Evolutionary conservation across 179 eudicot species (phyloP).

Genomic region (Silene coronaria): DNA sequence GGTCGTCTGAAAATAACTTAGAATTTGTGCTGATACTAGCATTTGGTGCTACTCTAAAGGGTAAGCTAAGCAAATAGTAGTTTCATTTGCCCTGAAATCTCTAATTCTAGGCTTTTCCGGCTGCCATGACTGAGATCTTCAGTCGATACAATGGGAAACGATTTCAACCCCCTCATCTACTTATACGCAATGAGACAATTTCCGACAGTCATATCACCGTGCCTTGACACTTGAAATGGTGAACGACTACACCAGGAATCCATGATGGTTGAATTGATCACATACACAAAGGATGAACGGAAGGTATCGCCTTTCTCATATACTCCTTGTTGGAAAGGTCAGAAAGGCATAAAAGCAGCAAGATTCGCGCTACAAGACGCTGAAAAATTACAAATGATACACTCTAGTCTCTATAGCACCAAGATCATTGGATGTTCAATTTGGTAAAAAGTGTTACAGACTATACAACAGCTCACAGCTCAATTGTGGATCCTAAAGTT

Average conservation of each 20-base stretch:
- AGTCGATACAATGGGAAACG: too few relatives aligned
- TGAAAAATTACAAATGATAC: conserved; percentile 14
- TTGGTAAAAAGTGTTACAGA: conserved; percentile 11
- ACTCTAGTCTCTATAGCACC: conserved; percentile 15
- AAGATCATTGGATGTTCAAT: conserved; percentile 16
- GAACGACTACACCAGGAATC: not conserved
- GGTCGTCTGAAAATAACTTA: too few relatives aligned
- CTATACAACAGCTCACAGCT: conserved; percentile 21
- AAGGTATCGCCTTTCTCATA: too few relatives aligned
- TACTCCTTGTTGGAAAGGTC: too few relatives aligned
- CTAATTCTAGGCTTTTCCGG: too few relatives aligned
- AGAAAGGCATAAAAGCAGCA: not conserved
- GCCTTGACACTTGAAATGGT: not conserved
- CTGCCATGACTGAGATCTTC: not conserved
- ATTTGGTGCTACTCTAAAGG: too few relatives aligned
- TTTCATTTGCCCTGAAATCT: too few relatives aligned
- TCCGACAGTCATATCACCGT: not conserved
- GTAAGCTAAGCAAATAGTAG: too few relatives aligned
- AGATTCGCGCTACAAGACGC: conserved; percentile 7
- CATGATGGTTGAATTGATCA: not conserved
- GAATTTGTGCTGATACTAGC: too few relatives aligned
- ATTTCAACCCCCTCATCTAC: too few relatives aligned
- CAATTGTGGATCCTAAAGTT: conserved; percentile 8
- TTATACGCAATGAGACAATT: not conserved
- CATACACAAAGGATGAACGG: too few relatives aligned